Evolutionary conservation across 2,329 filamentous ascomycete genomes (phyloP).

Genomic region (Graphiopsis chlorocephala): DNA sequence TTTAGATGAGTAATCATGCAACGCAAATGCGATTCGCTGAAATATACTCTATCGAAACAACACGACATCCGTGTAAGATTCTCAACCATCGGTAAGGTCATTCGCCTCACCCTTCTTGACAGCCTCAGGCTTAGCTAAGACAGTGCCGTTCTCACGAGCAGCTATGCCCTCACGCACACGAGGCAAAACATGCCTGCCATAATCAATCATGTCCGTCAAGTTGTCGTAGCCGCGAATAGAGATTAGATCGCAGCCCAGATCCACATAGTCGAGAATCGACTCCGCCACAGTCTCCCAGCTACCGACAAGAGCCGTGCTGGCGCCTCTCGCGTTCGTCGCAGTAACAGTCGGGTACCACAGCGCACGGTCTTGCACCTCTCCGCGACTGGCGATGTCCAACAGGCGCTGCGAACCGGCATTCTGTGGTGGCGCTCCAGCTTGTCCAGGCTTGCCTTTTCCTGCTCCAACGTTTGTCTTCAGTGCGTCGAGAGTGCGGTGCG

Average conservation of each 20-base stretch:
- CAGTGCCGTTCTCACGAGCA: conserved; percentile 23
- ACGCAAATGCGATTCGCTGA: neutral
- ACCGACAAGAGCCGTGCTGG: conserved; percentile 59
- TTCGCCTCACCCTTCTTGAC: neutral
- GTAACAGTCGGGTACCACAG: conserved; percentile 64
- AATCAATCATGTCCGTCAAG: conserved; percentile 59
- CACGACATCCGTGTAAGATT: neutral
- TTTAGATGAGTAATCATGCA: neutral
- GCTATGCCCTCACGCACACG: conserved; percentile 42
- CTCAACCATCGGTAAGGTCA: neutral
- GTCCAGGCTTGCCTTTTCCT: conserved; percentile 24
- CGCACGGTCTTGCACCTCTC: conserved; percentile 59
- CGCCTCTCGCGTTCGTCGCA: conserved; percentile 58
- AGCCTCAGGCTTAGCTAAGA: neutral
- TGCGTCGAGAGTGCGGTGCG: conserved; percentile 54
- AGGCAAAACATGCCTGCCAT: conserved; percentile 56
- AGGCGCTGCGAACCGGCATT: conserved; percentile 60
- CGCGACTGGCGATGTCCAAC: conserved; percentile 55
- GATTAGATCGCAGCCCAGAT: conserved; percentile 56
- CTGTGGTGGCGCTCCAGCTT: conserved; percentile 46
- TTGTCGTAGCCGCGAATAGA: conserved; percentile 63
- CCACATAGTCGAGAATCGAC: conserved; percentile 57
- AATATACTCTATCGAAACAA: neutral
- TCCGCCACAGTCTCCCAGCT: conserved; percentile 53
- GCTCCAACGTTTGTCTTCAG: conserved; percentile 44